Evolutionary conservation across 148 eudicot species (phyloP), one percentile per base, ranked within the genome.

Genomic region (Mesembryanthemum crystallinum): DNA sequence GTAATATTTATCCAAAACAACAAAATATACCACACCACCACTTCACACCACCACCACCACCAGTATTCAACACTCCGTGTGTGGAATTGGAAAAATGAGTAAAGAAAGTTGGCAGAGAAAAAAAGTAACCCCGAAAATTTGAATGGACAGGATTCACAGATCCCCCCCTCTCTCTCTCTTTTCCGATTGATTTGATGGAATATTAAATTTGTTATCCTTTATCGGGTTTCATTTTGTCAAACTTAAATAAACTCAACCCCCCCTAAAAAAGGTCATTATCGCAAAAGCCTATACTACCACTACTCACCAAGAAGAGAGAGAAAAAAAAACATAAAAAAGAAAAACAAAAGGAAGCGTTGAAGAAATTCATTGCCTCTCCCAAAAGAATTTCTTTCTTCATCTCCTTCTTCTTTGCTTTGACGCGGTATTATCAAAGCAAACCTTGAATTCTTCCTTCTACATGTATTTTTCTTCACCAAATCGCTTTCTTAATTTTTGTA

Each of bases 321-420:
- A 54, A 78, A 28, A 72, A 12, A 3, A 27, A 15, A 28, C 29
- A 11, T 37, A 37, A 72, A 29, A 65, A 65, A 24, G 7, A 5
- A 49, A 24, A 42, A 58, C 5, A 52, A 62, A 74, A 74, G 73
- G 73, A 62, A 80, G 74, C 82, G 82, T 80, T 80, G 82, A 80
- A 80, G 58, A 80, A 74, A 69, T 73, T 69, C 65, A 14, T 37
- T 42, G 49, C 13, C 15, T 25, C 25, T 68, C 43, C 60, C 33
- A 45, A 2, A 51, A 63, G n/a, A 63, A 61, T 51, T 35, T 24
- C 9, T 5, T 18, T 21, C 11, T 1, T 21, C 1, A 0, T 7
- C n/a, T 57, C 5, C 5, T 57, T 21, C 61, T 7, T 57, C 8
- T 23, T 57, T 57, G n/a, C 0, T 27, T 18, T 18, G 8, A 18